Evolutionary conservation across 148 eudicot species (phyloP).

Genomic region (Cornus suecica): DNA sequence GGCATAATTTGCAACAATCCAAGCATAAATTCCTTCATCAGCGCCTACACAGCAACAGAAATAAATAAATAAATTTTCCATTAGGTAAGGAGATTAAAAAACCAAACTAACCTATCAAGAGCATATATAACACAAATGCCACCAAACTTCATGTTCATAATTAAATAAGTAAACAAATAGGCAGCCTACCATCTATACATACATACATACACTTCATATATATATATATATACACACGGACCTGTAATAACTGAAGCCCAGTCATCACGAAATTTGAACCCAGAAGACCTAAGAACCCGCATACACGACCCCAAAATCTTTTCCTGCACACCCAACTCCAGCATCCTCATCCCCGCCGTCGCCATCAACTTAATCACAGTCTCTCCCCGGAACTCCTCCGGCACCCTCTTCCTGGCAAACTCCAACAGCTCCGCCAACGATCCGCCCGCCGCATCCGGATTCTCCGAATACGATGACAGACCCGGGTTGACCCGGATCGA

Average conservation of each 20-base stretch:
- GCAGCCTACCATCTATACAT: too few species aligned
- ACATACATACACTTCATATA: too few species aligned
- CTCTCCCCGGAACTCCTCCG: slow-evolving; percentile 49
- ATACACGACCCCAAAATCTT: slow-evolving; percentile 68
- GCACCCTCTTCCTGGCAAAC: slow-evolving; percentile 60
- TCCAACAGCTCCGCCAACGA: slow-evolving; percentile 65
- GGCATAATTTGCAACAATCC: slow-evolving; percentile 98
- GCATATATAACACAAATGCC: not conserved
- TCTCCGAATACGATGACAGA: slow-evolving; percentile 51
- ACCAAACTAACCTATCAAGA: not conserved
- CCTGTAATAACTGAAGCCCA: slow-evolving; percentile 89
- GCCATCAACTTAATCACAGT: slow-evolving; percentile 83
- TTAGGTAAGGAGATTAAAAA: not conserved
- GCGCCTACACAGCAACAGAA: slow-evolving; percentile 41
- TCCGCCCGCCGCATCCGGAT: slow-evolving; percentile 55
- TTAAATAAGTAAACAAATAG: not conserved
- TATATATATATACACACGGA: too few species aligned
- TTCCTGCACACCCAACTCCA: slow-evolving; percentile 46
- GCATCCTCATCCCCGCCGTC: slow-evolving; percentile 82
- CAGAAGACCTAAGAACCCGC: slow-evolving; percentile 50
- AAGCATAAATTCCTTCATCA: slow-evolving; percentile 94
- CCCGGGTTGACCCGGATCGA: slow-evolving; percentile 84
- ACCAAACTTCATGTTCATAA: not conserved
- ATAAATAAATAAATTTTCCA: too few species aligned
- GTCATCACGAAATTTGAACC: slow-evolving; percentile 59